Evolutionary conservation across 129 eudicot genomes (phyloP).

Genomic region (Centella asiatica): DNA sequence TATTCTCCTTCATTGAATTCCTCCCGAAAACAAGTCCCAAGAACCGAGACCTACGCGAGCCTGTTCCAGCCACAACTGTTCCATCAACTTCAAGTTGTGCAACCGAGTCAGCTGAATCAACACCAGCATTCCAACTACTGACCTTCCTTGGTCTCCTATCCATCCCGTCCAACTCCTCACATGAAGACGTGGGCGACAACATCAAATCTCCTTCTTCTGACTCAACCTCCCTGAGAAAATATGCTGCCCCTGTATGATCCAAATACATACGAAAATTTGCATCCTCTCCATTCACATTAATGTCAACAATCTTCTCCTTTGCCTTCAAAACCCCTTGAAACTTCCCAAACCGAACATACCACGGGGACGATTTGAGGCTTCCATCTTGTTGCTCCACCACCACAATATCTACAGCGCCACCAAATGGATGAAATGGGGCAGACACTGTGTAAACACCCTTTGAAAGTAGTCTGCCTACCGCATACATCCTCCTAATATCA

Average conservation of each 20-base stretch:
- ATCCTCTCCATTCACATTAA: slow-evolving; percentile 79
- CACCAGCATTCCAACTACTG: slow-evolving; percentile 46
- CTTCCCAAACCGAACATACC: slow-evolving; percentile 94
- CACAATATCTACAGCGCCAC: slow-evolving; percentile 95
- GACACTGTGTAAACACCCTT: slow-evolving; percentile 69
- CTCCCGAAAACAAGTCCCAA: slow-evolving; percentile 68
- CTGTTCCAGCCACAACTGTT: slow-evolving; percentile 26
- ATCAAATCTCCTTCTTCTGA: slow-evolving; percentile 34
- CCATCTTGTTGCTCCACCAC: slow-evolving; percentile 91
- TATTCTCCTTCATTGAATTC: slow-evolving; percentile 37
- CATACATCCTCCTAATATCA: slow-evolving; percentile 35
- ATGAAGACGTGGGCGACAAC: slow-evolving; percentile 38
- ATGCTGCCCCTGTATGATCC: slow-evolving; percentile 83
- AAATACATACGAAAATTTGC: slow-evolving; percentile 75
- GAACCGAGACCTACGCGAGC: slow-evolving; percentile 44
- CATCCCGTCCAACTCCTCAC: slow-evolving; percentile 29
- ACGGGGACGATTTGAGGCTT: slow-evolving; percentile 86
- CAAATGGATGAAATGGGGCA: slow-evolving; percentile 89
- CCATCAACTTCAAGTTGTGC: slow-evolving; percentile 27
- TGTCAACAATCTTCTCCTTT: slow-evolving; percentile 59
- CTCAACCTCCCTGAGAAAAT: slow-evolving; percentile 62
- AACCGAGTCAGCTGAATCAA: slow-evolving; percentile 24
- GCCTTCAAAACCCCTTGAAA: slow-evolving; percentile 96
- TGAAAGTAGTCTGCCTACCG: slow-evolving; percentile 73
- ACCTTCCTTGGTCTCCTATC: slow-evolving; percentile 38